Evolutionary conservation across 768 basidiomycete genomes (phyloP).

Genomic region (Favolaschia claudopus): DNA sequence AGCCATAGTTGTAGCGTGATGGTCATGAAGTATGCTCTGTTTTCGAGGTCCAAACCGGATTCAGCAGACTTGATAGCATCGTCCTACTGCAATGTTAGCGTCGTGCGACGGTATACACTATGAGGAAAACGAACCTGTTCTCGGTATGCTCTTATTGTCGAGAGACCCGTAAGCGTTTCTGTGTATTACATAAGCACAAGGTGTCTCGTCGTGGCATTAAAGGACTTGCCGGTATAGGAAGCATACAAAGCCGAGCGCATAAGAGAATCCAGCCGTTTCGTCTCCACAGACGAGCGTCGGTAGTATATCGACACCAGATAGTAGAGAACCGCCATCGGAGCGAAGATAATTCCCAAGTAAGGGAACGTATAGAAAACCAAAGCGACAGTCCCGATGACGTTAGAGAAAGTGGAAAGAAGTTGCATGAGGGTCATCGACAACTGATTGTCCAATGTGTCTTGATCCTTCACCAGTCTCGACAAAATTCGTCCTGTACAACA

Average conservation of each 20-base stretch:
- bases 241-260: slow-evolving; percentile 65
- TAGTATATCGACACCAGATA: slow-evolving; percentile 63
- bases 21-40: slow-evolving; percentile 70
- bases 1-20: slow-evolving; percentile 72
- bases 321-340: slow-evolving; percentile 60
- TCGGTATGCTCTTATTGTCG: slow-evolving; percentile 68
- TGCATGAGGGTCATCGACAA: slow-evolving; percentile 57
- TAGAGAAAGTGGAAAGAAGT: slow-evolving; percentile 48
- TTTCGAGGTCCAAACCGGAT: slow-evolving; percentile 62
- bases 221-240: slow-evolving; percentile 58
- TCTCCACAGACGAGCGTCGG: slow-evolving; percentile 66
- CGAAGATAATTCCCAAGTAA: slow-evolving; percentile 69
- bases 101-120: background rate
- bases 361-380: slow-evolving; percentile 76
- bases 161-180: slow-evolving; percentile 71
- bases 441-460: slow-evolving; percentile 62
- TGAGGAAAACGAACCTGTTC: slow-evolving; percentile 48
- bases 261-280: slow-evolving; percentile 70
- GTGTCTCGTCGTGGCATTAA: too few relatives aligned
- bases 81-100: slow-evolving; percentile 35
- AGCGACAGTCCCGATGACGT: slow-evolving; percentile 61
- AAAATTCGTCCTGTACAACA: slow-evolving; percentile 57
- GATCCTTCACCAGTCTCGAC: slow-evolving; percentile 67
- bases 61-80: slow-evolving; percentile 61
- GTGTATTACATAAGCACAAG: too few relatives aligned